phyloP scores from a whole-genome alignment of 306 rosid genomes.

The Datisca glomerata region DNA sequence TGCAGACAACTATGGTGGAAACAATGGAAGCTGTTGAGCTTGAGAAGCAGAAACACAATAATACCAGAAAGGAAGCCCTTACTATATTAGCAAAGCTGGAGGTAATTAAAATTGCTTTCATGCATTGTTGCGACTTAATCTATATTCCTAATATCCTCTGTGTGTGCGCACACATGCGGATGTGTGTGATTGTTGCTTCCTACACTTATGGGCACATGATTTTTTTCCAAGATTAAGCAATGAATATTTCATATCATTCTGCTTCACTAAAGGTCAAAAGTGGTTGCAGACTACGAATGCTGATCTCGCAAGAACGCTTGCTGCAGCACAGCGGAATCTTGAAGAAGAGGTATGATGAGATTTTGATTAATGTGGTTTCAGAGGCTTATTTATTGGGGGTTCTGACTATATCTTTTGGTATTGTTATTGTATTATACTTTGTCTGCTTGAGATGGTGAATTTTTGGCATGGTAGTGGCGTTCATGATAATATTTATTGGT shows the following conservation, averaged over 20 bases:
- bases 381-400: neutral
- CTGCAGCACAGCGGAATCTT: constrained; percentile 77
- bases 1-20: constrained; percentile 84
- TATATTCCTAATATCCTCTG: too few species aligned
- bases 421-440: too few species aligned
- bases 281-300: constrained; percentile 82
- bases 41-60: constrained; percentile 89
- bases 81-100: constrained; percentile 67
- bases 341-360: constrained; percentile 68
- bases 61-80: constrained; percentile 87
- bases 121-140: too few species aligned
- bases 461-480: too few species aligned
- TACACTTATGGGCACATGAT: neutral
- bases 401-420: too few species aligned
- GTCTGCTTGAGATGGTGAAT: too few species aligned
- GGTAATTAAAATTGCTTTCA: too few species aligned
- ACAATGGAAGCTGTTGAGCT: constrained; percentile 94
- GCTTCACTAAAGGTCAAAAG: constrained; percentile 24
- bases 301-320: constrained; percentile 85
- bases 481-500: too few species aligned
- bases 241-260: neutral
- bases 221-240: neutral
- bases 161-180: too few species aligned
- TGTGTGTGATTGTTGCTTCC: constrained; percentile 5
- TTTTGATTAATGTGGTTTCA: constrained; percentile 14